phyloP scores from a whole-genome alignment of 2,329 filamentous ascomycete genomes.

The Cladosporium oxysporum region DNA sequence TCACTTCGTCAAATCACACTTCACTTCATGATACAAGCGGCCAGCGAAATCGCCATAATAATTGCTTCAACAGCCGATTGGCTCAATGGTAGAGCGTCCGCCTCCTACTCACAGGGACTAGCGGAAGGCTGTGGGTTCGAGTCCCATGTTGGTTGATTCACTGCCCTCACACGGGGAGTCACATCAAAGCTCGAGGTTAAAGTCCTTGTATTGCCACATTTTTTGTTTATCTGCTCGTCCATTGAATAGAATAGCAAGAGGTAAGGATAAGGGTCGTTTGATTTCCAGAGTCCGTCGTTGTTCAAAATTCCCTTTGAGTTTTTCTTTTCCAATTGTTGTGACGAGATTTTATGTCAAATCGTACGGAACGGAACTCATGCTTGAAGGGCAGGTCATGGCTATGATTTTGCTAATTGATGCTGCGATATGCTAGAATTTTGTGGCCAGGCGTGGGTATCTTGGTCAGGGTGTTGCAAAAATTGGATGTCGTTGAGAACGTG shows the following conservation, averaged over 20 bases:
- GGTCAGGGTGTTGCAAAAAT: background rate
- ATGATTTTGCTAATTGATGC: background rate
- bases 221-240: background rate
- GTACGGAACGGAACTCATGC: background rate
- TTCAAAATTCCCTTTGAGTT: too few relatives aligned
- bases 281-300: background rate
- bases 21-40: too few relatives aligned
- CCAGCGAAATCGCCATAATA: background rate
- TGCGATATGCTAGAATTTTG: background rate
- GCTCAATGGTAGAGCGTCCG: constrained; percentile 35
- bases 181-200: background rate
- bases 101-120: constrained; percentile 26
- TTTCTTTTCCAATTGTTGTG: background rate
- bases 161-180: background rate
- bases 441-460: background rate
- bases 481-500: background rate
- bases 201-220: background rate
- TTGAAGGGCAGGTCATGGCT: background rate
- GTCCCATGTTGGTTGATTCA: constrained; percentile 22
- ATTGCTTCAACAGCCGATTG: constrained; percentile 25
- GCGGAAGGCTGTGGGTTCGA: constrained; percentile 25
- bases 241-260: background rate
- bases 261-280: background rate
- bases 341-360: background rate
- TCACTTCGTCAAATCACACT: background rate